Base-by-base conservation (phyloP, 192 early-diverging fungal species). In the Podila epigama region DNA sequence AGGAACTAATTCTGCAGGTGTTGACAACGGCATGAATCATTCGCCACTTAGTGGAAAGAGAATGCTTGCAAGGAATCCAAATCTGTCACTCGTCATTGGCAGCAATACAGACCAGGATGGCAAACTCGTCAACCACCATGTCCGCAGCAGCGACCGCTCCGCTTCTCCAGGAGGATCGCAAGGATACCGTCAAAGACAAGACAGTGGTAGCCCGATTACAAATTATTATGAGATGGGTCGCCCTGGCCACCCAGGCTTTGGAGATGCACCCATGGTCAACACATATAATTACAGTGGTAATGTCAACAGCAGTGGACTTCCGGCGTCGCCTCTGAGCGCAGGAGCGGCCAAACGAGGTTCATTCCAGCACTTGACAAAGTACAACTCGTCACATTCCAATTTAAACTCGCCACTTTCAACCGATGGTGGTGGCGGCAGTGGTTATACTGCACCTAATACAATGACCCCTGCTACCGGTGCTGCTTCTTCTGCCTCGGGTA, bases 101-200 rank as follows among this genome's bases (percentile, higher is more conserved):
- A 77, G 73, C 32, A 77, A 77, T n/a, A 77, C 73, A 27, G 73
- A 77, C 41, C 73, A 77, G 61, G 73, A 77, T 50, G 73, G 73
- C 0, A 77, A 77, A 22, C 25, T 77, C 1, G 73, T 77, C 48
- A 68, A 77, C 33, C 73, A 77, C 18, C 60, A 68, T 52, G 48
- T 64, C 16, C 66, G 73, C 8, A 58, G 36, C 33, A 42, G 61
- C 0, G 73, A 77, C 36, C 65, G 42, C 4, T 68, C 65, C 25
- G 73, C 73, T 2, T 77, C 73, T 2, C 73, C 73, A 18, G 73
- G 65, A 20, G 73, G 73, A 33, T 60, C 73, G 3, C 55, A 51
- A 33, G 51, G 51, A 28, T 60, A 64, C 50, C 57, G 71, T 25
- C 65, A 37, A 11, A 58, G 55, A 31, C 50, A 77, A 12, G 73